Percentiles rank a stretch among this genome's conserved stretches.
Evolutionary conservation across 768 basidiomycete genomes (phyloP).

Genomic region (Termitomyces eurrhizus): DNA sequence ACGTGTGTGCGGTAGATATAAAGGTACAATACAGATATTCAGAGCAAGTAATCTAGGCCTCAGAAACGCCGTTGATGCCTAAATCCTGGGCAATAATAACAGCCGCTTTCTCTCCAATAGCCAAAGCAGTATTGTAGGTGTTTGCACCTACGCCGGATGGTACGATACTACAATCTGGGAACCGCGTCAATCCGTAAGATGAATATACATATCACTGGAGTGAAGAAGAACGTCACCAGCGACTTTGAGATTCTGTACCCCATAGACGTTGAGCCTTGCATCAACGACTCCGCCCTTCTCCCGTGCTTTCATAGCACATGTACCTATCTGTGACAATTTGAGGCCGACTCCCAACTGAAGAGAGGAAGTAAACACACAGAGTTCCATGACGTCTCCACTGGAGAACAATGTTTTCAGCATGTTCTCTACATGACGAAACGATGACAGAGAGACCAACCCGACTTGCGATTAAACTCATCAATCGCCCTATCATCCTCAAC

Average conservation of each 20-base stretch:
- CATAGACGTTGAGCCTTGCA: conserved; percentile 57
- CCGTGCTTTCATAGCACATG: conserved; percentile 64
- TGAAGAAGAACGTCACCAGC: conserved; percentile 32
- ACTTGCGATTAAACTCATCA: conserved; percentile 30
- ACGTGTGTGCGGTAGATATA: background rate
- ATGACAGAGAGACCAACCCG: conserved; percentile 19
- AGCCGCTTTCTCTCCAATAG: conserved; percentile 61
- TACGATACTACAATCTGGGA: conserved; percentile 33
- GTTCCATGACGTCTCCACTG: conserved; percentile 43
- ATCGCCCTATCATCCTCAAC: conserved; percentile 38
- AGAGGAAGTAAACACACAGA: conserved; percentile 26
- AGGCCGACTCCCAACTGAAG: background rate
- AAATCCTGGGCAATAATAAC: conserved; percentile 54
- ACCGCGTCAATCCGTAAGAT: background rate
- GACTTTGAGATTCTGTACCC: conserved; percentile 52
- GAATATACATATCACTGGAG: background rate
- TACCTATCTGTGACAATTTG: conserved; percentile 44
- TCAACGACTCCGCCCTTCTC: conserved; percentile 60
- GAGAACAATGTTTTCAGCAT: background rate
- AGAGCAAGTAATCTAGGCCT: background rate
- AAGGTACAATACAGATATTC: background rate
- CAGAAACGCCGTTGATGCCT: conserved; percentile 21
- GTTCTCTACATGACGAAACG: background rate
- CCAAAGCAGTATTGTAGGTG: conserved; percentile 38
- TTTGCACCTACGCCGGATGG: conserved; percentile 38